A percentile compares a stretch with the other conserved stretches of the same genome.
Conservation (phyloP, 129 eudicot genomes). For the carrot (Daucus carota) region DNA sequence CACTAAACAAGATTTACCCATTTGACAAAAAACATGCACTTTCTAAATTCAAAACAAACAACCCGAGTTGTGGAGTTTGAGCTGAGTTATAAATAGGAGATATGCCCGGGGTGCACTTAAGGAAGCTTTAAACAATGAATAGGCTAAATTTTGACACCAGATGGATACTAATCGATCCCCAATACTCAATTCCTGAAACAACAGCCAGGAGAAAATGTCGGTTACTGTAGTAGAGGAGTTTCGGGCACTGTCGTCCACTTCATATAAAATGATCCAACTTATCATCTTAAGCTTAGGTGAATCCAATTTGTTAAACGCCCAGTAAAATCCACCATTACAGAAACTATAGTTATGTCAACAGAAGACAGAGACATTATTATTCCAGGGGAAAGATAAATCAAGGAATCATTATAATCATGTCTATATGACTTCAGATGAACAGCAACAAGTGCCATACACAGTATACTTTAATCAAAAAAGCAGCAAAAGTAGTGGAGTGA, state of each 20-base stretch:
- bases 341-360: not conserved
- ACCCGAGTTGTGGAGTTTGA: not conserved
- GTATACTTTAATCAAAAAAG: conserved; percentile 17
- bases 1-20: not conserved
- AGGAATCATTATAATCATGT: conserved; percentile 5
- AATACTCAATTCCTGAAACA: not conserved
- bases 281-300: not conserved
- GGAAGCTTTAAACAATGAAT: not conserved
- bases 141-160: not conserved
- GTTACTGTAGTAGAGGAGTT: not conserved
- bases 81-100: not conserved
- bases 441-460: conserved; percentile 13
- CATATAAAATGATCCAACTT: not conserved
- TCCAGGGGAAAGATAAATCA: not conserved
- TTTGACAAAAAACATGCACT: not conserved
- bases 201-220: not conserved
- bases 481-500: conserved; percentile 27
- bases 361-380: not conserved
- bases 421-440: conserved; percentile 18
- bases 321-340: not conserved
- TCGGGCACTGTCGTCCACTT: not conserved
- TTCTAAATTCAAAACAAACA: not conserved
- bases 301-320: not conserved
- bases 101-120: not conserved
- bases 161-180: not conserved